Evolutionary conservation across 495 filamentous ascomycete genomes (phyloP).

Genomic region (Penicillium daleae): DNA sequence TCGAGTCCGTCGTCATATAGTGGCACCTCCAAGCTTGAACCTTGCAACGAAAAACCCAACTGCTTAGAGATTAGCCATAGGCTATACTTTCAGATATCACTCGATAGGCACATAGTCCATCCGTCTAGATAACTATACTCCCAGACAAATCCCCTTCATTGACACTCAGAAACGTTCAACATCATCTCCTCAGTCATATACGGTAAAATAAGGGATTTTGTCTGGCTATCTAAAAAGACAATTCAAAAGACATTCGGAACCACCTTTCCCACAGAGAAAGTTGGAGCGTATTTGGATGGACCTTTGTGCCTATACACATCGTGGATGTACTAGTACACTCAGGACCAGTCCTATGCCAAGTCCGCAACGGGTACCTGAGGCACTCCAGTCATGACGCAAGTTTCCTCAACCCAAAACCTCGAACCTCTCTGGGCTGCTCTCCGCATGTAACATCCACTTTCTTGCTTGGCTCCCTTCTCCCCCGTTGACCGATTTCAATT

Average conservation of each 20-base stretch:
- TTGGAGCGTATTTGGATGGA: too few relatives aligned
- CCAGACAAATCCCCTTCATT: background rate
- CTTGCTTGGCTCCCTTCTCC: background rate
- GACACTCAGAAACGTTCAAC: too few relatives aligned
- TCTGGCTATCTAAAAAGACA: too few relatives aligned
- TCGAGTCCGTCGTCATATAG: background rate
- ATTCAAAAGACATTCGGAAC: too few relatives aligned
- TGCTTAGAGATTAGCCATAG: background rate
- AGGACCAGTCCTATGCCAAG: background rate
- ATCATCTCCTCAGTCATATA: too few relatives aligned
- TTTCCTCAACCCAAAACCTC: constrained; percentile 16
- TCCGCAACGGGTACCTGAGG: constrained; percentile 10
- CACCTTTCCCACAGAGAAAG: too few relatives aligned
- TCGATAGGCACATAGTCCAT: background rate
- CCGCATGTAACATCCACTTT: constrained; percentile 14
- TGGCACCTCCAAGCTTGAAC: background rate
- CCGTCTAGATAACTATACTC: background rate
- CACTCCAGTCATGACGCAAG: constrained; percentile 42
- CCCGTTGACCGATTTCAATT: background rate
- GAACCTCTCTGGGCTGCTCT: constrained; percentile 8
- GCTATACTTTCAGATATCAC: background rate
- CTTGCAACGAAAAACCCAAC: background rate
- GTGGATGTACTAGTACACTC: too few relatives aligned
- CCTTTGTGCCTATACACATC: too few relatives aligned
- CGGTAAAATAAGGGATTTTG: too few relatives aligned